Conservation (phyloP, 192 early-diverging fungal species). For the Linnemannia hyalina region DNA sequence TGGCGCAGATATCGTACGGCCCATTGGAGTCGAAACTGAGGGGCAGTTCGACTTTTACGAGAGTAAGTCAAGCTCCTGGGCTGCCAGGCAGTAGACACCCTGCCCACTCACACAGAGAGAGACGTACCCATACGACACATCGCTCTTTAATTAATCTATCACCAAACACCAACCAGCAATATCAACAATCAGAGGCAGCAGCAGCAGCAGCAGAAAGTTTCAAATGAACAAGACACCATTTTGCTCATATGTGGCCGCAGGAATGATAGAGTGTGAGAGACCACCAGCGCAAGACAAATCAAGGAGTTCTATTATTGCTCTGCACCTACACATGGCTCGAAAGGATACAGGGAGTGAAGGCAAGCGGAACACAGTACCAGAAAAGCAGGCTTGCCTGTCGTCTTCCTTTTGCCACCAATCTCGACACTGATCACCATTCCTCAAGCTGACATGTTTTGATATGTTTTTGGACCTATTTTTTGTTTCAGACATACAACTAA, state of each 20-base stretch:
- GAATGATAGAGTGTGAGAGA: neutral
- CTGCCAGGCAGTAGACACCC: neutral
- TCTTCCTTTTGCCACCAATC: neutral
- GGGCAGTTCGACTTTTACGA: slow-evolving; percentile 40
- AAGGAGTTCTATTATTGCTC: neutral
- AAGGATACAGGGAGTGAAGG: neutral
- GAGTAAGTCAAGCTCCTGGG: slow-evolving; percentile 9
- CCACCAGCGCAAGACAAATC: neutral
- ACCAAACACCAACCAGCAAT: neutral
- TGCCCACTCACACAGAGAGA: too few relatives aligned
- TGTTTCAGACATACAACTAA: neutral
- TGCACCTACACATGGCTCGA: neutral
- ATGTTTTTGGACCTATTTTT: neutral
- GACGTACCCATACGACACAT: too few relatives aligned
- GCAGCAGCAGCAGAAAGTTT: neutral
- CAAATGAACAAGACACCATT: neutral
- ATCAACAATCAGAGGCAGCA: neutral
- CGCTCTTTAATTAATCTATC: neutral
- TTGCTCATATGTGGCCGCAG: neutral
- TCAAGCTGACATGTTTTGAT: neutral
- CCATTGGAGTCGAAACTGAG: slow-evolving; percentile 7
- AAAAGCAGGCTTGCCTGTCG: neutral
- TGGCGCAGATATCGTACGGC: slow-evolving; percentile 21
- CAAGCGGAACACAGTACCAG: neutral
- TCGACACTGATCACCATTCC: neutral